A percentile compares a stretch with the other conserved stretches of the same genome.
Conservation (phyloP, 129 eudicot genomes). For the Tagetes erecta region DNA sequence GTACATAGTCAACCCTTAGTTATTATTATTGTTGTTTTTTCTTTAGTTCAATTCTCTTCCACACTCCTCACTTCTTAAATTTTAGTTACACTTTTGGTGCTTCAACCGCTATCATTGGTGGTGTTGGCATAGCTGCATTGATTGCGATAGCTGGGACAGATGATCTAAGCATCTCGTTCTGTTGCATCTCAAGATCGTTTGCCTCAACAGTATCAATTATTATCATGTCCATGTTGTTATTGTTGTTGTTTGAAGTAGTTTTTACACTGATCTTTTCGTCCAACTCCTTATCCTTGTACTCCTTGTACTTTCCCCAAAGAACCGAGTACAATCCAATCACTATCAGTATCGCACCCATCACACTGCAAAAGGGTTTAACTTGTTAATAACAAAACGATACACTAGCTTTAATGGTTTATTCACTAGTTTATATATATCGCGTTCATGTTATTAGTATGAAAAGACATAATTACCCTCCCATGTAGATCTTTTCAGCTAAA, state of each 20-base stretch:
- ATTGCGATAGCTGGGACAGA: constrained; percentile 47
- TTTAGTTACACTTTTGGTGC: constrained; percentile 44
- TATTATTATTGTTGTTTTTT: neutral
- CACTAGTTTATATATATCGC: neutral
- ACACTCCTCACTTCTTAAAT: neutral
- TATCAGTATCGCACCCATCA: constrained; percentile 73
- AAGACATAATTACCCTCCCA: constrained; percentile 71
- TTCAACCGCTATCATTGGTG: constrained; percentile 80
- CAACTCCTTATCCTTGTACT: constrained; percentile 62
- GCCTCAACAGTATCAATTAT: constrained; percentile 45
- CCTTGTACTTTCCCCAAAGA: constrained; percentile 96
- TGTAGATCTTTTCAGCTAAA: constrained; percentile 79
- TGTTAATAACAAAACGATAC: neutral
- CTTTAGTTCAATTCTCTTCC: neutral
- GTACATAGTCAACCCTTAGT: constrained; percentile 32
- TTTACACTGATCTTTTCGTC: constrained; percentile 56
- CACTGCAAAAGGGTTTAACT: constrained; percentile 36
- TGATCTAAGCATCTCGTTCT: constrained; percentile 30
- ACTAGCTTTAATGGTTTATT: neutral
- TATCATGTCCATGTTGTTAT: constrained; percentile 22
- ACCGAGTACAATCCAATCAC: constrained; percentile 89
- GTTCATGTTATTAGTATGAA: neutral
- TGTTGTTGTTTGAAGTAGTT: constrained; percentile 32
- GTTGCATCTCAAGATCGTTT: constrained; percentile 50
- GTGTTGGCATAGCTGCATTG: constrained; percentile 52